Evolutionary conservation across 371 early-diverging fungal genomes (phyloP).

Genomic region (Circinella minor): DNA sequence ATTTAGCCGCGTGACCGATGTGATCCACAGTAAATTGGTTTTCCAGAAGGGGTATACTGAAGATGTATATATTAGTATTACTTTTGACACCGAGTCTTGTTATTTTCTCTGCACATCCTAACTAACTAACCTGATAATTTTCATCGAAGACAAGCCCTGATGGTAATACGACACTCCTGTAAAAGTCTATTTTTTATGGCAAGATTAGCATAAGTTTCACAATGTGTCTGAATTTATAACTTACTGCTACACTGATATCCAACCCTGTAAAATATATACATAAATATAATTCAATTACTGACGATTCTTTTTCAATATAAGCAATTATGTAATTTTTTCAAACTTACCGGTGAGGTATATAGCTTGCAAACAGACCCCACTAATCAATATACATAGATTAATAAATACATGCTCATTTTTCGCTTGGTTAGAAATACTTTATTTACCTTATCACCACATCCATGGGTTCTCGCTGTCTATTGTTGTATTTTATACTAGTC

Average conservation of each 20-base stretch:
- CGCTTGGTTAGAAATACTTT: background rate
- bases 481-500: background rate
- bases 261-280: slow-evolving; percentile 34
- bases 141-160: slow-evolving; percentile 71
- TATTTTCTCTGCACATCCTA: no score
- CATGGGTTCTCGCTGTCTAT: slow-evolving; percentile 49
- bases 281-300: background rate
- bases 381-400: slow-evolving; percentile 8
- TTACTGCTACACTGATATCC: slow-evolving; percentile 79
- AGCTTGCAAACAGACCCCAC: slow-evolving; percentile 77
- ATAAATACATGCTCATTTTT: no score
- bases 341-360: slow-evolving; percentile 70
- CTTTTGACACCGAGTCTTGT: no score
- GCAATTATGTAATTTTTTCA: background rate
- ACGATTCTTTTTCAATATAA: background rate
- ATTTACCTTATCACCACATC: slow-evolving; percentile 64
- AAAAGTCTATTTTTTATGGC: slow-evolving; percentile 43
- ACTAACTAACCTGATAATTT: slow-evolving; percentile 54
- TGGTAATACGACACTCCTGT: slow-evolving; percentile 69
- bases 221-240: slow-evolving; percentile 1
- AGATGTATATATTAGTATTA: background rate
- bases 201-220: background rate
- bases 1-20: slow-evolving; percentile 24
- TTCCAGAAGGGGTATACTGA: slow-evolving; percentile 42
- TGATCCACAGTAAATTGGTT: slow-evolving; percentile 39